Evolutionary conservation across 2,329 filamentous ascomycete genomes (phyloP).

Genomic region (Boeremia exigua): DNA sequence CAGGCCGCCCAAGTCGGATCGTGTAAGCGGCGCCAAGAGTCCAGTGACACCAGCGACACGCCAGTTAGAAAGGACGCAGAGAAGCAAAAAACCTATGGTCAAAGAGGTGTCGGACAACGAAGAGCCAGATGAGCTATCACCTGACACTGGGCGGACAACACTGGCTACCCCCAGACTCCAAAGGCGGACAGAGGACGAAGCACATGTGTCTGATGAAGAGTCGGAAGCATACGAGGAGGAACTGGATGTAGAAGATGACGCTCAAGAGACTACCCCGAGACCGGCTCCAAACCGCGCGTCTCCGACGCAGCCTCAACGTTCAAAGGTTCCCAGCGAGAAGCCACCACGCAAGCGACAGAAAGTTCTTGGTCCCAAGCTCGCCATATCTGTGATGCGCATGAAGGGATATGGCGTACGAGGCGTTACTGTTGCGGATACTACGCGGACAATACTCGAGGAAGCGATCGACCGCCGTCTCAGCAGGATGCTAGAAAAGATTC

Average conservation of each 20-base stretch:
- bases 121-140: slow-evolving; percentile 30
- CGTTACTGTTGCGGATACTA: slow-evolving; percentile 60
- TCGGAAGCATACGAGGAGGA: slow-evolving; percentile 21
- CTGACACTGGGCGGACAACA: slow-evolving; percentile 16
- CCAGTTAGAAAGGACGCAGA: slow-evolving; percentile 16
- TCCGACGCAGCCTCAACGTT: slow-evolving; percentile 19
- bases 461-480: slow-evolving; percentile 55
- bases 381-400: slow-evolving; percentile 47
- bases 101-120: slow-evolving; percentile 15
- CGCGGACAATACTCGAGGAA: slow-evolving; percentile 59
- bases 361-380: slow-evolving; percentile 36
- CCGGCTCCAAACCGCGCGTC: slow-evolving; percentile 17
- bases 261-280: slow-evolving; percentile 16
- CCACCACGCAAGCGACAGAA: slow-evolving; percentile 40
- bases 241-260: slow-evolving; percentile 22
- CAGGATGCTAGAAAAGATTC: slow-evolving; percentile 48
- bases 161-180: slow-evolving; percentile 4
- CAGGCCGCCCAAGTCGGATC: slow-evolving; percentile 18
- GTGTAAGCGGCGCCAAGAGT: slow-evolving; percentile 4
- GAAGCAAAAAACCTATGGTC: neutral
- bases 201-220: neutral
- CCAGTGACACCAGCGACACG: slow-evolving; percentile 21
- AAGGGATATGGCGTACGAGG: slow-evolving; percentile 41
- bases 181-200: neutral
- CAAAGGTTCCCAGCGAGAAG: slow-evolving; percentile 26